These are phyloP conservation scores for Globisporangium apiculatum DNA, from an alignment of 352 stramenopile species.

Conservation along the genomic window DNA sequence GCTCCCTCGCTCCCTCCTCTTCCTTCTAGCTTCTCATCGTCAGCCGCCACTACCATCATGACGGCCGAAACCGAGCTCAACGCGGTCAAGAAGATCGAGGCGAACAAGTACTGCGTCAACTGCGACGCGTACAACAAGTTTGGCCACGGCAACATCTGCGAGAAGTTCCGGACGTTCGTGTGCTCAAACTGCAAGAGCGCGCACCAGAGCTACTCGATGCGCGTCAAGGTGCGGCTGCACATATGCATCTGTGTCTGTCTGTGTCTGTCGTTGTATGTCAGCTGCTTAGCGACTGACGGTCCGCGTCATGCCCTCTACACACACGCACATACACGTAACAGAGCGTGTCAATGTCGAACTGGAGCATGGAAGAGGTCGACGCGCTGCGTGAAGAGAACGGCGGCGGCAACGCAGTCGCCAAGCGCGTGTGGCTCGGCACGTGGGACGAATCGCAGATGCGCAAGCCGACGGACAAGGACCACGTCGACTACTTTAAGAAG, in stretches of 20 bases:
- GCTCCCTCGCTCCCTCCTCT: too few species aligned
- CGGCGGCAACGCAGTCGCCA: conserved; percentile 13
- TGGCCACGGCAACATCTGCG: conserved; percentile 90
- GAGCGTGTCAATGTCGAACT: conserved; percentile 93
- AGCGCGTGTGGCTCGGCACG: conserved; percentile 13
- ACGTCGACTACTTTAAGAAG: conserved; percentile 81
- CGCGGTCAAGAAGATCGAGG: conserved; percentile 75
- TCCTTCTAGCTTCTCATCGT: too few species aligned
- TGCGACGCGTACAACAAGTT: conserved; percentile 86
- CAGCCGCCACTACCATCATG: not conserved
- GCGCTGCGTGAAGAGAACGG: conserved; percentile 77
- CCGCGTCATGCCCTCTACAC: too few species aligned
- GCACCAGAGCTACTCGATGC: conserved; percentile 92
- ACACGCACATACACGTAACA: conserved; percentile 3
- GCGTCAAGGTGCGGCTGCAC: conserved; percentile 77
- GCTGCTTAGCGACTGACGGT: not conserved
- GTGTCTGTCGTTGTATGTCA: not conserved
- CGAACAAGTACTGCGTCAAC: conserved; percentile 83
- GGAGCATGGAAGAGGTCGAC: conserved; percentile 88
- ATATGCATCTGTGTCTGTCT: not conserved
- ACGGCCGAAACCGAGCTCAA: conserved; percentile 68
- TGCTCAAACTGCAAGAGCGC: conserved; percentile 94
- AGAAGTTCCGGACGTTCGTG: conserved; percentile 91
- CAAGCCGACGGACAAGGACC: conserved; percentile 64
- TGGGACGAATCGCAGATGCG: conserved; percentile 57